Percentiles rank a stretch among this genome's conserved stretches.
Conservation (phyloP, 83 land plant species). For the Thuja plicata region DNA sequence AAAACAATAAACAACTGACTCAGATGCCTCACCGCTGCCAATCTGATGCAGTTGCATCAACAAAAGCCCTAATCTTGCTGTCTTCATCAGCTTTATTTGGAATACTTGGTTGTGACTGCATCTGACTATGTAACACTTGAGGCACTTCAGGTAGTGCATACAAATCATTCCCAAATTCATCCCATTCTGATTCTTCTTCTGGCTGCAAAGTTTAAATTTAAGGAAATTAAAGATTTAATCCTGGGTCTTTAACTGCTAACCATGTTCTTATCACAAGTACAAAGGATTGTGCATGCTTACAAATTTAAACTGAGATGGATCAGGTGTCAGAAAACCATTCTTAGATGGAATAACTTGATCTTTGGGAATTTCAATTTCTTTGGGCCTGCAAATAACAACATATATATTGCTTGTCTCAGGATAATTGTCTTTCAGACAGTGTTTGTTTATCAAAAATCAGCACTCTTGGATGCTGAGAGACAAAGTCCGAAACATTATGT, state of each 20-base stretch:
- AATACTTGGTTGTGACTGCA: constrained; percentile 33
- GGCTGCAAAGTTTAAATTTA: constrained; percentile 36
- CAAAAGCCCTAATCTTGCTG: constrained; percentile 77
- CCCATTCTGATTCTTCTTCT: constrained; percentile 83
- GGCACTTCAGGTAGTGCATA: constrained; percentile 68
- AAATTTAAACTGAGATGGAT: constrained; percentile 31
- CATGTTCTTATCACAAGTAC: background rate
- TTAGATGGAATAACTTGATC: constrained; percentile 29
- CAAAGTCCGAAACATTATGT: background rate
- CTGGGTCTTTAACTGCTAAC: background rate
- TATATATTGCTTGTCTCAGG: constrained; percentile 10
- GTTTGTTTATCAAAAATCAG: background rate
- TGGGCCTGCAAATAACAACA: constrained; percentile 38
- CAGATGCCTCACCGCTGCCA: constrained; percentile 68
- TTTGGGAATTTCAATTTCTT: constrained; percentile 31
- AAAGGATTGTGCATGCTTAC: constrained; percentile 31
- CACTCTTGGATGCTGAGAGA: background rate
- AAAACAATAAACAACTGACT: background rate
- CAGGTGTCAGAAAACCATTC: constrained; percentile 29
- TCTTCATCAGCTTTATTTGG: constrained; percentile 75
- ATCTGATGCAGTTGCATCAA: constrained; percentile 77
- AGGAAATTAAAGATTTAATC: background rate
- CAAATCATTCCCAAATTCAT: constrained; percentile 87
- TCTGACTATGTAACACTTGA: constrained; percentile 24
- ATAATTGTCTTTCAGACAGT: background rate